phyloP scores from a whole-genome alignment of 495 filamentous ascomycete species.

The Hypoxylon fuscum region DNA sequence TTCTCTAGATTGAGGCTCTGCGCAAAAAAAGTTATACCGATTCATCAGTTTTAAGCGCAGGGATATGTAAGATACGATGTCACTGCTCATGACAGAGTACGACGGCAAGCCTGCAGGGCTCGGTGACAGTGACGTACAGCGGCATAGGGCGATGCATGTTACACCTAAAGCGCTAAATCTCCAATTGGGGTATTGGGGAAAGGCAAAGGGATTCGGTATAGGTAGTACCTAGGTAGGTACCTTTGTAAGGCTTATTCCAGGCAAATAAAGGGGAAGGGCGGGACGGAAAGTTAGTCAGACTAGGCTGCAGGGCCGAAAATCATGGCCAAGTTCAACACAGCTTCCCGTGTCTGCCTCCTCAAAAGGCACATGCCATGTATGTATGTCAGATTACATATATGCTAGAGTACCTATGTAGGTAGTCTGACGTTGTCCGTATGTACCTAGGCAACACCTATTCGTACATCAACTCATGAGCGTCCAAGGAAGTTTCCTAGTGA shows the following conservation, averaged over 20 bases:
- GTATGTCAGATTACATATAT: constrained; percentile 24
- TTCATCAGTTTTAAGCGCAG: constrained; percentile 5
- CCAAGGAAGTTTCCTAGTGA: constrained; percentile 2
- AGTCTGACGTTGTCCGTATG: constrained; percentile 18
- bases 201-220: too few relatives aligned
- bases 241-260: constrained; percentile 18
- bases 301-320: constrained; percentile 33
- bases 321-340: constrained; percentile 19
- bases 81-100: constrained; percentile 6
- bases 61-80: constrained; percentile 6
- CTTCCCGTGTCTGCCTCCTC: constrained; percentile 2
- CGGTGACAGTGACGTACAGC: constrained; percentile 29
- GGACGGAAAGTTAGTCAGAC: background rate
- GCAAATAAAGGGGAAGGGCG: constrained; percentile 7
- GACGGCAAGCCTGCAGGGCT: constrained; percentile 29
- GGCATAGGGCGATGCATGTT: constrained; percentile 16
- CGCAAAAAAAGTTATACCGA: constrained; percentile 5
- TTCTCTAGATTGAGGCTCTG: constrained; percentile 32
- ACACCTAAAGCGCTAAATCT: constrained; percentile 10
- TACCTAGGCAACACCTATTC: constrained; percentile 18
- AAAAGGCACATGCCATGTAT: constrained; percentile 17
- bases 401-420: too few relatives aligned
- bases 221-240: too few relatives aligned
- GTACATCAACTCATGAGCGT: constrained; percentile 8
- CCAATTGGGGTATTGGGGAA: constrained; percentile 18